Evolutionary conservation across 495 filamentous ascomycete genomes (phyloP).

Genomic region (Rhypophila decipiens): DNA sequence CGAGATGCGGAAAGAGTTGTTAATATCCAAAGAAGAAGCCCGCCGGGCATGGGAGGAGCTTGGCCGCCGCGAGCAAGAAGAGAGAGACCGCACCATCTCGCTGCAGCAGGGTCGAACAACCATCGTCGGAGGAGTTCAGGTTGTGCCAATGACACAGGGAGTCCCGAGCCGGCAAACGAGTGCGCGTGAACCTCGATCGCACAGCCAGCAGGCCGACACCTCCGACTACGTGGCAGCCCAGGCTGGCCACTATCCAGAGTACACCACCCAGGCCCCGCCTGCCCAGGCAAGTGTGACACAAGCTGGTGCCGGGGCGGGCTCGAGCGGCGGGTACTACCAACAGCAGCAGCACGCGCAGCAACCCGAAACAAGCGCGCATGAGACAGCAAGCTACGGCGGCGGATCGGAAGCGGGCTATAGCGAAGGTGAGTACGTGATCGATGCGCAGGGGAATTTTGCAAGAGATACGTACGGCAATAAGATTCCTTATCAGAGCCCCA

Average conservation of each 20-base stretch:
- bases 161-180: conserved; percentile 60
- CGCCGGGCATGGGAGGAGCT: conserved; percentile 96
- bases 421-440: conserved; percentile 53
- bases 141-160: conserved; percentile 88
- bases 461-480: conserved; percentile 41
- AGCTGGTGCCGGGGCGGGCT: conserved; percentile 2
- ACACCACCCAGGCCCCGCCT: conserved; percentile 33
- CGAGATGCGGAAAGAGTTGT: conserved; percentile 84
- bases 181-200: conserved; percentile 31
- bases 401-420: conserved; percentile 48
- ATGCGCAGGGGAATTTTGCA: conserved; percentile 42
- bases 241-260: conserved; percentile 25
- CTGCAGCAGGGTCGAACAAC: conserved; percentile 85
- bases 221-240: conserved; percentile 33
- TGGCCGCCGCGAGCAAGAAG: conserved; percentile 87
- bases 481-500: conserved; percentile 34
- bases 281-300: conserved; percentile 25
- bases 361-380: conserved; percentile 11
- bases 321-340: neutral
- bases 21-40: conserved; percentile 94
- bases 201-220: conserved; percentile 31
- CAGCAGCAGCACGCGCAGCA: conserved; percentile 25
- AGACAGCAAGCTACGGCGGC: conserved; percentile 27
- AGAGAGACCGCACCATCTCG: conserved; percentile 81
- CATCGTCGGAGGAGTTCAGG: conserved; percentile 86